Base-by-base conservation (phyloP, 352 stramenopile genomes). In the Globisporangium paddicum region DNA sequence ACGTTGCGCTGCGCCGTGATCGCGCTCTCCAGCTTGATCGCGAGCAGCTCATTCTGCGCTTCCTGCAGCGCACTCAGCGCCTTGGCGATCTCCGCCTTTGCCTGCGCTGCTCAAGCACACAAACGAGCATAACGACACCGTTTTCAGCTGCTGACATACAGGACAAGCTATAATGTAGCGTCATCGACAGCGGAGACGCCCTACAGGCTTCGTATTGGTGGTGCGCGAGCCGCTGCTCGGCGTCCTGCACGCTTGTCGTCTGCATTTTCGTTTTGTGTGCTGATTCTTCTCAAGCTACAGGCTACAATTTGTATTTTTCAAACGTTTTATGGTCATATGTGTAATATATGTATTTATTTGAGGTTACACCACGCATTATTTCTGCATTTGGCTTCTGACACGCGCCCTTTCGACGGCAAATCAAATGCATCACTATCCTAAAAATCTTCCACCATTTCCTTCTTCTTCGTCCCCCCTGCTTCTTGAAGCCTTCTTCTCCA, bases 1-100 rank as follows among this genome's bases (percentile, higher is more conserved):
- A 88, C 78, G 42, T 70, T 67, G 10, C 76, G 71, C 67, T 90
- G 80, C 52, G 79, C 42, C 8, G 62, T 18, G 40, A 88, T 84
- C 16, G 76, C 74, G 13, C 65, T 55, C 37, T 87, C 77, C 44
- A 90, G 65, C 37, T 77, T 70, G 53, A 70, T 69, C 23, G 68
- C 65, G 30, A 90, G 48, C 45, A 87, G 41, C 30, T 50, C 49
- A 23, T 64, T 71, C 61, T 82, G 70, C 25, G 68, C 68, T 7
- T 34, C 26, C 58, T 82, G 75, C n/a, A 85, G 54, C 23, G 61
- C 72, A 18, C 66, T 55, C 18, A 85, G 58, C 28, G 75, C 69
- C 50, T 75, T 62, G 19, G 45, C 55, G 52, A 85, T 52, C 52
- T 80, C 59, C 7, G 45, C 55, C 30, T 78, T 76, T 0, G 57